Percentiles rank a stretch among this genome's conserved stretches.
These are phyloP conservation scores for Sordariomycetes sp. DNA, from an alignment of 2,329 filamentous ascomycete species.

Conservation along the genomic window DNA sequence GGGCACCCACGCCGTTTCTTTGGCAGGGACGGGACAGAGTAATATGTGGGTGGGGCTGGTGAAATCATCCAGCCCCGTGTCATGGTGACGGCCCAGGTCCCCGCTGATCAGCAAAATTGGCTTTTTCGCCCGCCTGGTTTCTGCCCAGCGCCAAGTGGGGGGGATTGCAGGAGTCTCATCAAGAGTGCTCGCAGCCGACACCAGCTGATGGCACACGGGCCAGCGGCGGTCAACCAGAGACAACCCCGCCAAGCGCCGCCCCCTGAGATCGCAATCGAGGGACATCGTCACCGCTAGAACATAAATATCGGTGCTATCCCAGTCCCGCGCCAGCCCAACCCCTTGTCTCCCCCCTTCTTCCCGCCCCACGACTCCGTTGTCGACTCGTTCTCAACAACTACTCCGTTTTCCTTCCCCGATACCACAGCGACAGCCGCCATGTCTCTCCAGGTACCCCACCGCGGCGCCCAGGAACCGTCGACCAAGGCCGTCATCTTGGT, in stretches of 20 bases:
- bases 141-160: neutral
- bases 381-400: neutral
- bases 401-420: neutral
- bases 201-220: neutral
- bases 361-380: constrained; percentile 2
- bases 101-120: neutral
- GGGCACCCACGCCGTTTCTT: no score
- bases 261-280: neutral
- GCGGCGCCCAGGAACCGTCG: constrained; percentile 35
- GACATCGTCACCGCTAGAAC: neutral
- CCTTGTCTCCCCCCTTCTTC: neutral
- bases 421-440: constrained; percentile 16
- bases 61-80: neutral
- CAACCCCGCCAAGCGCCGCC: neutral
- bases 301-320: neutral
- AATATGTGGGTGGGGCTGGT: neutral
- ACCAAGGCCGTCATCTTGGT: constrained; percentile 96
- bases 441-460: constrained; percentile 44
- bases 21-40: neutral
- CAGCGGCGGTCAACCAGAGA: neutral
- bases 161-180: neutral
- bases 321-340: neutral
- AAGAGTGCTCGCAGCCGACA: neutral
- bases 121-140: neutral
- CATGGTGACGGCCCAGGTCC: neutral